Evolutionary conservation across 2,329 filamentous ascomycete genomes (phyloP), one percentile per base, ranked within the genome.

Genomic region (Calonectria honghensis): DNA sequence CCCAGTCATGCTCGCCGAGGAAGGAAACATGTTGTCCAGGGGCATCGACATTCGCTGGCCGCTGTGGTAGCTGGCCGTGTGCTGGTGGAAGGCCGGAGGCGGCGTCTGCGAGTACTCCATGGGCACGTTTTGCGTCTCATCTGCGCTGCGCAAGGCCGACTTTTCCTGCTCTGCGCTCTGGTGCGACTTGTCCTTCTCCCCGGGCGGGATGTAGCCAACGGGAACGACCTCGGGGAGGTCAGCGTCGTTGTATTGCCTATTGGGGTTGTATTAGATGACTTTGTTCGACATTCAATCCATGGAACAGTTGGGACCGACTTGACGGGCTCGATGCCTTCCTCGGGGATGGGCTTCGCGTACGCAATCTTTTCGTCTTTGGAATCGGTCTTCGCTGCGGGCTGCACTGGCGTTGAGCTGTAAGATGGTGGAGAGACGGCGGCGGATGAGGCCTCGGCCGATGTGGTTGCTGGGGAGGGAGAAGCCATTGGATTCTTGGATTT

Each of bases 221-320:
- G 57, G 52, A 0, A 81, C 79, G 52, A 81, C 79, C 70, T 81
- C 79, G 73, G 79, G 79, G 67, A 81, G 79, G 63, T 78, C 78
- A 3, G 74, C 71, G 71, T 81, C 78, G 68, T 81, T 72, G 37
- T 75, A 51, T 1, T 45, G 50, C 20, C 32, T 71, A 2, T 41
- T 45, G 74, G 32, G 68, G 73, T n/a, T n/a, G 54, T 13, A n/a
- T 35, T 59, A 41, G 41, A 54, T 52, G 45, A 37, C 9, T 7
- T 35, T 41, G 51, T 29, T 63, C 18, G 18, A 32, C 61, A n/a
- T 29, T 37, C 6, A 1, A 27, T 32, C 18, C 14, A 20, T 10
- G 50, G 10, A 32, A 32, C 32, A 32, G 32, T 10, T 32, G 32
- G 7, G 35, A 39, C 69, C 27, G 29, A 71, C 72, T 27, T 24